Conservation (phyloP, 1,139 yeast genomes). For the Sugiyamaella novakii region DNA sequence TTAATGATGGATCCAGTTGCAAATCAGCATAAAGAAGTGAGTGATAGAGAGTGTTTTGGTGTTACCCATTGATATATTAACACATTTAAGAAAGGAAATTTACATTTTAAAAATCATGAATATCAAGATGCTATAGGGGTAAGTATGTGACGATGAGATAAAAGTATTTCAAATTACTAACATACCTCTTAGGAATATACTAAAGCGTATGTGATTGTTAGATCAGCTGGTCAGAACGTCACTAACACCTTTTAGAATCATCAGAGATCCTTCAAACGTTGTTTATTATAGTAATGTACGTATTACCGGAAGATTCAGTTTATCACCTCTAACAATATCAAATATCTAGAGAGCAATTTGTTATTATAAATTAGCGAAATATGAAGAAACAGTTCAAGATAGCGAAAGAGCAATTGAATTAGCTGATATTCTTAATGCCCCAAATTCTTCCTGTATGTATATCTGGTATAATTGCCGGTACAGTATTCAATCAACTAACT, state of each 20-base stretch:
- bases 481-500: conserved; percentile 19
- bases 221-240: too few species aligned
- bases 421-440: conserved; percentile 28
- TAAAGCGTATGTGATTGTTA: conserved; percentile 35
- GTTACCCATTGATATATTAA: conserved; percentile 4
- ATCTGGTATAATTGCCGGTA: too few species aligned
- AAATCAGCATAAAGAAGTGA: conserved; percentile 24
- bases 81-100: conserved; percentile 35
- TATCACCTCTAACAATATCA: conserved; percentile 11
- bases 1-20: conserved; percentile 20
- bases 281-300: conserved; percentile 38
- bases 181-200: conserved; percentile 31
- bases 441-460: conserved; percentile 11
- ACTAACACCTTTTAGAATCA: conserved; percentile 26
- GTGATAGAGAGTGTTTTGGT: conserved; percentile 1
- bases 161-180: background rate
- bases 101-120: conserved; percentile 44
- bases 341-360: conserved; percentile 34
- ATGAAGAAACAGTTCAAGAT: conserved; percentile 39
- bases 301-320: background rate
- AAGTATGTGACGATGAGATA: conserved; percentile 20
- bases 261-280: conserved; percentile 36
- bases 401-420: conserved; percentile 41
- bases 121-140: conserved; percentile 41
- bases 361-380: conserved; percentile 31